Conservation (phyloP, 352 stramenopile species). For the Phytopythium helicoides region DNA sequence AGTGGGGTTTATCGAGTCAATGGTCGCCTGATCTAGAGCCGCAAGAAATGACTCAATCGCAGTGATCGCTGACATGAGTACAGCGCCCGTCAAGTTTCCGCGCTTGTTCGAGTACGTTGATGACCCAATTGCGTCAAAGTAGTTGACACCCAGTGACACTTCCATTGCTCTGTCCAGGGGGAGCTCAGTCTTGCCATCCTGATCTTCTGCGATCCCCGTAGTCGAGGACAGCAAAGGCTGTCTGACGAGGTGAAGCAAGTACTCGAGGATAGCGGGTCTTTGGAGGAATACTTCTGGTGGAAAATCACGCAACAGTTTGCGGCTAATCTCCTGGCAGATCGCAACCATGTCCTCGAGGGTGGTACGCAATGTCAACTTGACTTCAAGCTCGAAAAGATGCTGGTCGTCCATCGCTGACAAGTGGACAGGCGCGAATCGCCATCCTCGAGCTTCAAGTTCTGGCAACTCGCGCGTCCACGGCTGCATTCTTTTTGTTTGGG, state of each 20-base stretch:
- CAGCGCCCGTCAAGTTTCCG: constrained; percentile 36
- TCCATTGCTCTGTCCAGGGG: constrained; percentile 24
- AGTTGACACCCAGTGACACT: constrained; percentile 54
- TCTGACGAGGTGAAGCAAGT: constrained; percentile 61
- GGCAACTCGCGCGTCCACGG: constrained; percentile 11
- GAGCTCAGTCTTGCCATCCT: background rate
- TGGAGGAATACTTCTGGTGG: constrained; percentile 70
- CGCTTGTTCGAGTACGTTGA: constrained; percentile 47
- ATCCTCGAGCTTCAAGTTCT: constrained; percentile 38
- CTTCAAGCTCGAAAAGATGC: constrained; percentile 77
- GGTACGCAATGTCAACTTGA: constrained; percentile 57
- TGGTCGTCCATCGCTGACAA: constrained; percentile 65
- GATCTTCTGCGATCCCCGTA: background rate
- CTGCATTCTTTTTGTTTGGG: constrained; percentile 1
- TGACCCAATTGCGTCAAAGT: constrained; percentile 60
- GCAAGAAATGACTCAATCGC: constrained; percentile 59
- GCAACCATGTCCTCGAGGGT: constrained; percentile 44
- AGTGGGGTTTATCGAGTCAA: constrained; percentile 40
- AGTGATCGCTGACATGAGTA: constrained; percentile 61
- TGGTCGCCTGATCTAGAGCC: constrained; percentile 30
- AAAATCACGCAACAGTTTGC: constrained; percentile 61
- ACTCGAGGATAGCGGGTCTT: constrained; percentile 48
- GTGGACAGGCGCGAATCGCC: constrained; percentile 51
- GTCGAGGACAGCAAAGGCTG: constrained; percentile 47
- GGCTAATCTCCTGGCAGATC: constrained; percentile 47